Conservation (phyloP, 257 asterid genomes). For the Solanum piurae region DNA sequence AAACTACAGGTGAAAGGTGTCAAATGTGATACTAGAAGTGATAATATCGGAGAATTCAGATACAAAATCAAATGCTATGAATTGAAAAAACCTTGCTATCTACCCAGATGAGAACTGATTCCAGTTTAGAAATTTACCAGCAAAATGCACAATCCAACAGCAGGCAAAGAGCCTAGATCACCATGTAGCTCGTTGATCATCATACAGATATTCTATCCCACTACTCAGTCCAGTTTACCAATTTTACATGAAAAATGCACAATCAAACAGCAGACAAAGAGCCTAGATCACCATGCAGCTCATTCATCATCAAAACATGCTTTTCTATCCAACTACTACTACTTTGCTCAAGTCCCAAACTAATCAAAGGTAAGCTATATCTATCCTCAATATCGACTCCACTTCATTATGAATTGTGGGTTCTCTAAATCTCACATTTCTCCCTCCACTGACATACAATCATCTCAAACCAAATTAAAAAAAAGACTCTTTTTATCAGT, state of each 20-base stretch:
- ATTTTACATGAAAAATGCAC: neutral
- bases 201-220: neutral
- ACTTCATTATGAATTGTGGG: neutral
- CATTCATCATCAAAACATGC: neutral
- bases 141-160: neutral
- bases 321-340: neutral
- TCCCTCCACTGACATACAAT: neutral
- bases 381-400: neutral
- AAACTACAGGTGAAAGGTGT: neutral
- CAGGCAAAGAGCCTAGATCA: neutral
- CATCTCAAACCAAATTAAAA: neutral
- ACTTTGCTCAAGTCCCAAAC: rapidly evolving
- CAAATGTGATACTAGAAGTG: neutral
- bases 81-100: neutral
- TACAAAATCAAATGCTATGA: neutral
- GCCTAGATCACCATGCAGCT: neutral
- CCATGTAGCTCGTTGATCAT: neutral
- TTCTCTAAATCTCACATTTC: neutral
- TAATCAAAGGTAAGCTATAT: neutral
- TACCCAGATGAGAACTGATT: neutral
- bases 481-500: neutral
- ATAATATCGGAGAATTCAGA: neutral
- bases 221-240: neutral
- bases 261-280: neutral
- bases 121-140: neutral